Evolutionary conservation across 371 early-diverging fungal genomes (phyloP), one percentile per base, ranked within the genome.

Genomic region (Chytridiales sp.): DNA sequence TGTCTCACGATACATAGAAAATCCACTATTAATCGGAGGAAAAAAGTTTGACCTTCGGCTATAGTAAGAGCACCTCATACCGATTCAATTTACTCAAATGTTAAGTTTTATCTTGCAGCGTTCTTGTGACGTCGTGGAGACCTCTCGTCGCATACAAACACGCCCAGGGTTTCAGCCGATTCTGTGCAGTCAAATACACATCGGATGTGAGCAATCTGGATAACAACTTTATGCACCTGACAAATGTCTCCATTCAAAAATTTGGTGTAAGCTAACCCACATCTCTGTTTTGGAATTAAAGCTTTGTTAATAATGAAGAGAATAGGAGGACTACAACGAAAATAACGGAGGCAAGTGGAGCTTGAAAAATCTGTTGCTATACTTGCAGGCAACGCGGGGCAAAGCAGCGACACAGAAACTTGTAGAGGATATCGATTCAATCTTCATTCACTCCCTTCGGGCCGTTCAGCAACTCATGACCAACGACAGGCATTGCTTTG

Each of bases 241-340:
- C 79, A 8, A 79, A 79, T 59, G 79, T 79, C 17, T 76, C 79
- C 15, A 79, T 79, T 44, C 79, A 79, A 60, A 79, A 79, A 43
- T 72, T 67, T 52, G 79, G 79, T 1, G 72, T 76, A 60, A 58
- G 68, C 55, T 31, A 9, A 1, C 4, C 11, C 3, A 19, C 3
- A 2, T 31, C 35, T 9, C 1, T 13, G n/a, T n/a, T n/a, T n/a
- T n/a, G n/a, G n/a, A n/a, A n/a, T n/a, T n/a, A n/a, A n/a, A n/a
- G n/a, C 42, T n/a, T n/a, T n/a, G n/a, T n/a, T n/a, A n/a, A n/a
- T n/a, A n/a, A n/a, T n/a, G 27, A 30, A 17, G 19, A 52, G 19
- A 3, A 15, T 27, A 77, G 78, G 78, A 74, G 41, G 76, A 75
- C 56, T 78, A 78, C 61, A 78, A 78, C 57, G 79, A 78, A 65